Percentiles rank a stretch among this genome's conserved stretches.
Conservation (phyloP, 768 basidiomycete genomes). For the Pholiota molesta region DNA sequence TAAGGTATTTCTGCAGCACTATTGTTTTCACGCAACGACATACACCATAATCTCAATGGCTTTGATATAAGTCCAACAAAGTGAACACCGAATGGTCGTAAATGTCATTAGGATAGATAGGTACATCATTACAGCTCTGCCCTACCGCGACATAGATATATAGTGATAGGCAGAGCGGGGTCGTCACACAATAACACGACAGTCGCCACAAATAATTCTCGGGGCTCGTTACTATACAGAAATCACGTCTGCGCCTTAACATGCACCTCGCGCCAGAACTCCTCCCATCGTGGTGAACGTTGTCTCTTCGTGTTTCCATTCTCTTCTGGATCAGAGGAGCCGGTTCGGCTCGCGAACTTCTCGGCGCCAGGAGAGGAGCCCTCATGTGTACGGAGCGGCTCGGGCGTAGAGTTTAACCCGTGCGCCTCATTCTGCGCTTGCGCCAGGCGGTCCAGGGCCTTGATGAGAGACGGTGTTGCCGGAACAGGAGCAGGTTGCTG, state of each 20-base stretch:
- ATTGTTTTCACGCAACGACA: not conserved
- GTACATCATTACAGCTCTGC: not conserved
- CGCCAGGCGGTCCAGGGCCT: slow-evolving; percentile 62
- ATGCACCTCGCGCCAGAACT: slow-evolving; percentile 39
- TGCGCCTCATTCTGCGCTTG: slow-evolving; percentile 59
- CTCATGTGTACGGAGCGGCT: not conserved
- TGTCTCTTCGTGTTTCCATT: slow-evolving; percentile 4
- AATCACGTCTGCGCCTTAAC: slow-evolving; percentile 27
- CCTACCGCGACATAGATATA: not conserved
- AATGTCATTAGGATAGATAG: slow-evolving; percentile 6
- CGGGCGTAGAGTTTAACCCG: slow-evolving; percentile 12
- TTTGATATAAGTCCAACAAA: not conserved
- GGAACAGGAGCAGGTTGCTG: slow-evolving; percentile 44
- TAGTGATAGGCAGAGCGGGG: not conserved
- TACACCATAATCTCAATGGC: not conserved
- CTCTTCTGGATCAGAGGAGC: not conserved
- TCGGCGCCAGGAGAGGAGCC: slow-evolving; percentile 2
- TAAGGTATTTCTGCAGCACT: not conserved
- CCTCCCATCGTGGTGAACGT: slow-evolving; percentile 32
- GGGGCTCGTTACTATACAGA: not conserved
- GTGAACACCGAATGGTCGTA: not conserved
- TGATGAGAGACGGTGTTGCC: slow-evolving; percentile 65
- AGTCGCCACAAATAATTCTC: not conserved
- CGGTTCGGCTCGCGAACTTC: slow-evolving; percentile 5
- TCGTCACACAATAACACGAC: not conserved